A percentile compares a stretch with the other conserved stretches of the same genome.
Evolutionary conservation across 257 asterid genomes (phyloP).

Genomic region (Solanum bukasovii): DNA sequence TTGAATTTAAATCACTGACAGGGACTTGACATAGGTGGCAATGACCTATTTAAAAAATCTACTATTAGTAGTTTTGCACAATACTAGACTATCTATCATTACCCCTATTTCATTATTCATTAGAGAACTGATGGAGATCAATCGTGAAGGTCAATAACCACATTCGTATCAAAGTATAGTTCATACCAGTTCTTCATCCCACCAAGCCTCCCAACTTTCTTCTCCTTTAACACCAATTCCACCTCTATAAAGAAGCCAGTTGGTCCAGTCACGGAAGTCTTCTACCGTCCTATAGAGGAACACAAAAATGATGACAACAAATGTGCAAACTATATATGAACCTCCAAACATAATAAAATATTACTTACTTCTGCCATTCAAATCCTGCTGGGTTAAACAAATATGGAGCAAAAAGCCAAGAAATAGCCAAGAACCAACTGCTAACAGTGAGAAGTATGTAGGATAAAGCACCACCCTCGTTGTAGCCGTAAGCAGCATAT

Average conservation of each 20-base stretch:
- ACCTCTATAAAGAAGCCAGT: constrained; percentile 97
- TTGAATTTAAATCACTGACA: background rate
- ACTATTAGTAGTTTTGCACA: background rate
- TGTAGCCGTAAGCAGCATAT: constrained; percentile 74
- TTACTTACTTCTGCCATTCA: constrained; percentile 97
- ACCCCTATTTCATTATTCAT: constrained; percentile 3
- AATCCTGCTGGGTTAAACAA: constrained; percentile 96
- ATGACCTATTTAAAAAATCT: background rate
- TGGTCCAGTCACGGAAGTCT: constrained; percentile 97
- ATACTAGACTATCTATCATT: background rate
- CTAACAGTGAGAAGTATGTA: constrained; percentile 85
- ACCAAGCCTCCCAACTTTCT: constrained; percentile 99
- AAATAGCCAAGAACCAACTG: constrained; percentile 86
- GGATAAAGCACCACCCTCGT: constrained; percentile 58
- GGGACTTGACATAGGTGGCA: background rate
- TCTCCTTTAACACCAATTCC: constrained; percentile 98
- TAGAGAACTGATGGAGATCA: constrained; percentile 1
- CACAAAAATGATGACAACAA: constrained; percentile 9
- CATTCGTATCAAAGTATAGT: background rate
- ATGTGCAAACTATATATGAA: constrained; percentile 4
- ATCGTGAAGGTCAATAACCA: background rate
- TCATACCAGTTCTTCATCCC: constrained; percentile 98
- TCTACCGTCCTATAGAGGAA: constrained; percentile 70
- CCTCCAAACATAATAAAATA: background rate
- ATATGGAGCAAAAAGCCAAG: constrained; percentile 98